Base-by-base conservation (phyloP, 257 asterid species). In the Nicotiana tomentosiformis region DNA sequence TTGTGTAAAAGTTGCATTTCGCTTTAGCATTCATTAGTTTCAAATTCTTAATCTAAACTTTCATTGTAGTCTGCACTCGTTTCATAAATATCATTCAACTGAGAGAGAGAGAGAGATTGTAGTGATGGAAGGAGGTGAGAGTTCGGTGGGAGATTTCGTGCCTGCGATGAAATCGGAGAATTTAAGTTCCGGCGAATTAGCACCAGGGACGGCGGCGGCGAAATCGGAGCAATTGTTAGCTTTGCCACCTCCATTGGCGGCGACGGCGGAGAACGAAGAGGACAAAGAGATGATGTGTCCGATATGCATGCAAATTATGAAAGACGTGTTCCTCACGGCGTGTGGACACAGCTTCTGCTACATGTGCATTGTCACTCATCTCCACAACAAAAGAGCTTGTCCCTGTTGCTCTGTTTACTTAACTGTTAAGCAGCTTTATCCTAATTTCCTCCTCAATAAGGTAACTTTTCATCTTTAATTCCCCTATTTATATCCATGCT, bases 311-410 rank as follows among this genome's bases (percentile, higher is more conserved):
- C 97, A 96, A 78, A 85, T 91, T 56, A 94, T 96, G 0, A 94
- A 91, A 90, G 99, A 94, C 53, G 98, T 98, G 2, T 96, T 94
- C 39, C 66, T 94, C 18, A 96, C 98, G 32, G 86, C 93, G 1
- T 96, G 99, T 69, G 99, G 99, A 1, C 99, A 96, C 85, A 96
- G 94, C 82, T 96, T 93, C 79, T 96, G 99, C 87, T 96, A 92
- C 86, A 92, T 90, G 92, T 96, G 98, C 69, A 96, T 96, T 33
- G 89, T 83, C 65, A 94, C 98, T 81, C 99, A 94, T 87, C 91
- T 96, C 35, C 89, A 88, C 86, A 92, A 94, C 84, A 96, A 94
- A 93, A 96, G 91, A 26, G 94, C 91, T 86, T 94, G 99, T 82
- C 99, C 99, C 51, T 96, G 93, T 49, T 93, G 99, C 83, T 89